Evolutionary conservation across 805 yeast genomes (phyloP), one percentile per base, ranked within the genome.

Genomic region (Kodamaea lidongshanica): DNA sequence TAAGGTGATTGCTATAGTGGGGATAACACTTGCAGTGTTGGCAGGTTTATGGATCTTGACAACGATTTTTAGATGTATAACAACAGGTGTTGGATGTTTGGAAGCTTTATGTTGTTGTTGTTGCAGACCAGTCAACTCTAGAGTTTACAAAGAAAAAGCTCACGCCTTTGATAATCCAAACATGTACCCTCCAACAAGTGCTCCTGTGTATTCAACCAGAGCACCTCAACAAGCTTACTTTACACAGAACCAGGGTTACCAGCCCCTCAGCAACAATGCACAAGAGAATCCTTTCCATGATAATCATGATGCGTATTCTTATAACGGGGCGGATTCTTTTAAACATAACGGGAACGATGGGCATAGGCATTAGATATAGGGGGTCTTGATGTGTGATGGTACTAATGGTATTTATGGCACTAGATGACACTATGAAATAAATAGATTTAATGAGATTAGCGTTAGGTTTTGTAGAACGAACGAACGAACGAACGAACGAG

Each of bases 1-100:
- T 55, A 84, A 83, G 48, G 72, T 82, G 34, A 72, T 79, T 12
- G 88, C 83, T 4, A 82, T 83, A 25, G 83, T 81, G 9, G 79
- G 82, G 3, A 78, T 82, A 3, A 72, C 62, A 0, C 45, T 84
- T 8, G 89, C 77, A 0, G 62, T 50, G 0, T 41, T 83, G 2
- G 35, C 80, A 0, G 56, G 52, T 0, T 29, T 80, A 5, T 78
- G 87, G 81, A 35, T 80, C 4, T 12, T 79, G 2, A 60, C 70
- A 9, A 68, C 74, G 0, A 14, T 83, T 2, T 41, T 78, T 28
- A 68, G 77, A 29, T 77, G 83, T 42, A 38, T 69, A 19, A 73
- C 74, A 41, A 79, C 83, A 44, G 77, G 72, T 3, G 58, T 52
- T 15, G 34, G 51, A 4, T 61, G 65, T 33, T 55, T 39, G 57